Evolutionary conservation across 2,329 filamentous ascomycete genomes (phyloP).

Genomic region (Myotisia sp.): DNA sequence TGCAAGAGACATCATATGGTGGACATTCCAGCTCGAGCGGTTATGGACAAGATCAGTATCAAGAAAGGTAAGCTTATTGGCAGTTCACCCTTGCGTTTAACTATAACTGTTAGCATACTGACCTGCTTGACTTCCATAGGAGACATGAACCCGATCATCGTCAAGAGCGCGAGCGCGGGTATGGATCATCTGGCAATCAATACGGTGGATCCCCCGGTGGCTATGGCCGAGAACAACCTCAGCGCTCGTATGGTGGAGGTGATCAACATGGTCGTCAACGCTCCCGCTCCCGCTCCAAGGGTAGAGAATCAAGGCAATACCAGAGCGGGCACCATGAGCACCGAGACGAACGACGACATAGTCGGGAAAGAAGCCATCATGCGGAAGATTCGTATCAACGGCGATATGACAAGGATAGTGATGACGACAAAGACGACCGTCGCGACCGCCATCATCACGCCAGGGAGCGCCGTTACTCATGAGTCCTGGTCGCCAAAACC

Average conservation of each 20-base stretch:
- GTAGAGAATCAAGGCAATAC: constrained; percentile 5
- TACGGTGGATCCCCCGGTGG: constrained; percentile 10
- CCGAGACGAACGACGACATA: constrained; percentile 11
- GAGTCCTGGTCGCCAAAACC: no score
- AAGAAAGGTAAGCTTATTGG: constrained; percentile 5
- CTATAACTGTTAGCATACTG: background rate
- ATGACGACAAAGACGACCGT: constrained; percentile 7
- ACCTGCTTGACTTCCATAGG: background rate
- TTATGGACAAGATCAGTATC: background rate
- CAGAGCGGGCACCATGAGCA: background rate
- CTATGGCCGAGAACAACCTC: constrained; percentile 12
- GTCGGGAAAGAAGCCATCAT: constrained; percentile 14
- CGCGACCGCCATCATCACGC: constrained; percentile 7
- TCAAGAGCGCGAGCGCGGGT: constrained; percentile 5
- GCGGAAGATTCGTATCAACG: constrained; percentile 5
- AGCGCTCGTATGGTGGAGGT: constrained; percentile 3
- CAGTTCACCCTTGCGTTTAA: background rate
- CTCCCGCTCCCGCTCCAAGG: constrained; percentile 5
- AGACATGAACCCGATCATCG: constrained; percentile 2
- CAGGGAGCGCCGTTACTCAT: no score
- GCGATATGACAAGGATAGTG: constrained; percentile 4
- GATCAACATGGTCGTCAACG: constrained; percentile 3
- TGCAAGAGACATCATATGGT: background rate
- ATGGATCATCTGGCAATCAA: constrained; percentile 12
- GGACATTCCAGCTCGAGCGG: constrained; percentile 4